Evolutionary conservation across 352 stramenopile species (phyloP).

Genomic region (Phytophthora fragariae): DNA sequence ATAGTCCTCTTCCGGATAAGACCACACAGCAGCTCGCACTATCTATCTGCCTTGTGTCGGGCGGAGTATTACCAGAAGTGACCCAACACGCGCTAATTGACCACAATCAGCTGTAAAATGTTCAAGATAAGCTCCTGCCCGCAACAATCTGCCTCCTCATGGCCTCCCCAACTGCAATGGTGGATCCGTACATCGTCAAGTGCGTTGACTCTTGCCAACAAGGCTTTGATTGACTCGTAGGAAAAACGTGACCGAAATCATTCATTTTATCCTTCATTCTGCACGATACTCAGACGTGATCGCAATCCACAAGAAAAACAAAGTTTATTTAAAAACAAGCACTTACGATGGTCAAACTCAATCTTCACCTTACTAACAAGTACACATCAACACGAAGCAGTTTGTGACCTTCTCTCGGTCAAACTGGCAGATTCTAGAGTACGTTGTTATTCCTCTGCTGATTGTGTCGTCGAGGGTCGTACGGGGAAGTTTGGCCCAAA

Average conservation of each 20-base stretch:
- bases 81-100: not conserved
- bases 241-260: not conserved
- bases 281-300: no score
- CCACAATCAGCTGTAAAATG: not conserved
- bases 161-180: not conserved
- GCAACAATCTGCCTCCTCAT: not conserved
- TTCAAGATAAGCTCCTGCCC: not conserved
- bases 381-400: not conserved
- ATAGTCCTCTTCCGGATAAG: constrained; percentile 2
- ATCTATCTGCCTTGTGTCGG: not conserved
- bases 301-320: no score
- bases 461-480: not conserved
- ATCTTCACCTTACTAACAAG: not conserved
- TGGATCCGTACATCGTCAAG: not conserved
- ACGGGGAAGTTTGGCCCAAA: not conserved
- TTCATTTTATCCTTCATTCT: no score
- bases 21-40: not conserved
- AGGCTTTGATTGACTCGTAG: no score
- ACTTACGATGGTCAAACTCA: not conserved
- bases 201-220: not conserved
- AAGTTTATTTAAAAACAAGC: not conserved
- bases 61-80: not conserved
- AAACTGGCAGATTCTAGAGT: not conserved
- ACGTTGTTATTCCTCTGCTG: not conserved
- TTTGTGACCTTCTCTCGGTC: not conserved